Evolutionary conservation across 1,284 basidiomycete genomes (phyloP).

Genomic region (Rhodotorula glutinis): DNA sequence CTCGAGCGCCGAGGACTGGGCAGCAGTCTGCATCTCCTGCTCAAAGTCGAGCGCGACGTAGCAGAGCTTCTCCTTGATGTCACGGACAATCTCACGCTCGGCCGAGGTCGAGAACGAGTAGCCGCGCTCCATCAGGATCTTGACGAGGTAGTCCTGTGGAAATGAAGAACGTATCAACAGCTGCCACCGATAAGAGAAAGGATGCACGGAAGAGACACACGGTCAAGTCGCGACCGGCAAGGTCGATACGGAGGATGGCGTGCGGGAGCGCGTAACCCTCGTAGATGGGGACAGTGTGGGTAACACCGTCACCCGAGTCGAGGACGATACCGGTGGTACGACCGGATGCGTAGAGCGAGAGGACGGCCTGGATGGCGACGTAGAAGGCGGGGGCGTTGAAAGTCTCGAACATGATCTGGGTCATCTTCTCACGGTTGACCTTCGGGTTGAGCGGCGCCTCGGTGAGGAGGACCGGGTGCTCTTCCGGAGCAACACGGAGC

Average conservation of each 20-base stretch:
- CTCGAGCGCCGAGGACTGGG: slow-evolving; percentile 85
- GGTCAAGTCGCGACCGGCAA: slow-evolving; percentile 92
- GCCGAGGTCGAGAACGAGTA: slow-evolving; percentile 78
- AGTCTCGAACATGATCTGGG: slow-evolving; percentile 96
- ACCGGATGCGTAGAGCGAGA: slow-evolving; percentile 88
- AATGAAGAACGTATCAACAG: neutral
- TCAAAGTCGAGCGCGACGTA: slow-evolving; percentile 97
- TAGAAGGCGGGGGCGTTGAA: slow-evolving; percentile 93
- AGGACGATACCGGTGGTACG: slow-evolving; percentile 89
- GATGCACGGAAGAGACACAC: slow-evolving; percentile 43
- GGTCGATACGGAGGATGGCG: slow-evolving; percentile 89
- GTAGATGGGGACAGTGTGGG: slow-evolving; percentile 91
- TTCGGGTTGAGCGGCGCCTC: slow-evolving; percentile 94
- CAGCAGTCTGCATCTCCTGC: slow-evolving; percentile 89
- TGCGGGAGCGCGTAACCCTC: slow-evolving; percentile 93
- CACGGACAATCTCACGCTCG: slow-evolving; percentile 84
- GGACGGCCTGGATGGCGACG: slow-evolving; percentile 87
- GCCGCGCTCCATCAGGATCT: slow-evolving; percentile 89
- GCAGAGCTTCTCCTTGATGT: slow-evolving; percentile 98
- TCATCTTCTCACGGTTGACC: slow-evolving; percentile 94
- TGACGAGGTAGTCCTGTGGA: slow-evolving; percentile 69
- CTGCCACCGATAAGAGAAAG: neutral
- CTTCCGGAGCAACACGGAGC: slow-evolving; percentile 61
- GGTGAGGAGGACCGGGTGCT: slow-evolving; percentile 89
- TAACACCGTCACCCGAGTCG: slow-evolving; percentile 91